phyloP scores from a whole-genome alignment of 768 basidiomycete genomes.

The Pulveroboletus sp. region DNA sequence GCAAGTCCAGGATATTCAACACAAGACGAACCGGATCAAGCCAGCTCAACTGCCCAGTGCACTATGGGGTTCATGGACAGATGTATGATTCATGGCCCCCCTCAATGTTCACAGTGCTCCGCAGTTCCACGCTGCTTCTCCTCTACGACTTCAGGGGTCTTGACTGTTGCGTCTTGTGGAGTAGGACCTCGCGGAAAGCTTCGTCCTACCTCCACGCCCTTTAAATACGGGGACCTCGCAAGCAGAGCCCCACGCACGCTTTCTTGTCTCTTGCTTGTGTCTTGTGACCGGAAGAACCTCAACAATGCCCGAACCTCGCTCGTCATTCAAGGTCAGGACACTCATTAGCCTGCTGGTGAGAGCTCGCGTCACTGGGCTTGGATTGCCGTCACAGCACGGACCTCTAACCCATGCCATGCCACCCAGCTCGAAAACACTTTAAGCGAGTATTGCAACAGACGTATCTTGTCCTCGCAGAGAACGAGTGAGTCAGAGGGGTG shows the following conservation, averaged over 20 bases:
- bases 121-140: constrained; percentile 20
- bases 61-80: neutral
- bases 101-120: constrained; percentile 14
- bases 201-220: constrained; percentile 18
- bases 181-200: constrained; percentile 14
- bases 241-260: constrained; percentile 16
- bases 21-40: constrained; percentile 4
- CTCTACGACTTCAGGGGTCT: constrained; percentile 18
- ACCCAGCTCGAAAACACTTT: constrained; percentile 15
- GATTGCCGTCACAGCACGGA: constrained; percentile 17
- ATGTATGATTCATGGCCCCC: constrained; percentile 9
- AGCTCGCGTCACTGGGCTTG: constrained; percentile 11
- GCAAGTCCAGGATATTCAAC: neutral
- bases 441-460: constrained; percentile 10
- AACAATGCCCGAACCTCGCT: constrained; percentile 27
- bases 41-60: constrained; percentile 1
- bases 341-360: constrained; percentile 15
- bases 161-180: constrained; percentile 17
- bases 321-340: constrained; percentile 27
- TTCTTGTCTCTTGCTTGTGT: constrained; percentile 22
- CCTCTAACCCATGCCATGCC: constrained; percentile 11
- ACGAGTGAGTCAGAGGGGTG: constrained; percentile 15
- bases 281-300: constrained; percentile 18
- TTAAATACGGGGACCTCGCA: constrained; percentile 24
- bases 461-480: constrained; percentile 4